These are phyloP conservation scores for Neurospora sp. DNA, from an alignment of 495 filamentous ascomycete genomes.

Conservation along the genomic window DNA sequence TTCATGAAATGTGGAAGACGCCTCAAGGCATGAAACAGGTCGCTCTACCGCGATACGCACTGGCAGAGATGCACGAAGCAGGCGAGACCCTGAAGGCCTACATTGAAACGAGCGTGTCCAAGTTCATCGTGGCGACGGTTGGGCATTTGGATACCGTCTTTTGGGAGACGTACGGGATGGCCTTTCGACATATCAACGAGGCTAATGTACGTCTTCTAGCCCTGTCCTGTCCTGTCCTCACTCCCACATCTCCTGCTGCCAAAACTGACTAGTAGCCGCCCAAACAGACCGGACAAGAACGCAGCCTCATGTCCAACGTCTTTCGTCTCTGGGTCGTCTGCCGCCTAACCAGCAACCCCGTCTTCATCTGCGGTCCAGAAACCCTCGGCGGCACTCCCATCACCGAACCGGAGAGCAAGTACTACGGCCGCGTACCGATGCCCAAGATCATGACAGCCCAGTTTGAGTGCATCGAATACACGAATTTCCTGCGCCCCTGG, in stretches of 20 bases:
- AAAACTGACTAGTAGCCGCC: background rate
- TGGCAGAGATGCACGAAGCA: slow-evolving; percentile 14
- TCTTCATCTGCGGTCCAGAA: slow-evolving; percentile 14
- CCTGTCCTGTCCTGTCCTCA: background rate
- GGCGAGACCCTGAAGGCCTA: slow-evolving; percentile 13
- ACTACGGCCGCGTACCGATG: slow-evolving; percentile 12
- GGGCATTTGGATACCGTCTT: slow-evolving; percentile 10
- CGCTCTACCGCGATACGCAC: slow-evolving; percentile 9
- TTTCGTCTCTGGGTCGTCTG: slow-evolving; percentile 20
- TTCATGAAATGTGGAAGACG: slow-evolving; percentile 15
- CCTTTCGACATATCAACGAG: slow-evolving; percentile 6
- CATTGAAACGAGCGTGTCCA: slow-evolving; percentile 9
- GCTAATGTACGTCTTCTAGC: slow-evolving; percentile 2
- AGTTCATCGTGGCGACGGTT: slow-evolving; percentile 8
- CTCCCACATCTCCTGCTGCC: background rate
- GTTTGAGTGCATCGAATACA: slow-evolving; percentile 21
- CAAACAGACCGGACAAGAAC: slow-evolving; percentile 12
- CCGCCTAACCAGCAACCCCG: slow-evolving; percentile 16
- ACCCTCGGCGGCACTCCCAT: slow-evolving; percentile 10
- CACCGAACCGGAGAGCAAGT: slow-evolving; percentile 4
- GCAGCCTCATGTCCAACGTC: slow-evolving; percentile 11
- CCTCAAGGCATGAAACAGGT: slow-evolving; percentile 3
- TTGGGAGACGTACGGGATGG: slow-evolving; percentile 16
- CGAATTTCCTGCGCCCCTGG: slow-evolving; percentile 14
- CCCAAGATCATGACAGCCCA: slow-evolving; percentile 19